Base-by-base conservation (phyloP, 2,329 filamentous ascomycete genomes). In the Colletotrichum sp. region DNA sequence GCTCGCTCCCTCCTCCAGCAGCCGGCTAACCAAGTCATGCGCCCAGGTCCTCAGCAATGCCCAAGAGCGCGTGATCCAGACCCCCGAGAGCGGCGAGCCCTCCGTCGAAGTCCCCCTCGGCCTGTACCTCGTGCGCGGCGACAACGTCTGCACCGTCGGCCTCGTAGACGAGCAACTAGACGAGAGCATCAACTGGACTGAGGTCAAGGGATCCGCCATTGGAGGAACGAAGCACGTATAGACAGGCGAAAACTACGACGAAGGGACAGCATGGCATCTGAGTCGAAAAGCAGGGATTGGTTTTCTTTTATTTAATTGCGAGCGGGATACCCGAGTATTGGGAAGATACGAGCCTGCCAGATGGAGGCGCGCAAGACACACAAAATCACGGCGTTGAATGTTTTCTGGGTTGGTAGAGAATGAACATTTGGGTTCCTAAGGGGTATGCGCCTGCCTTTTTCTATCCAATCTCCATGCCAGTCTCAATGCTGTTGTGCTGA, bases 101-200 rank as follows among this genome's bases (percentile, higher is more conserved):
- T 98, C 94, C 59, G 92, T 93, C 75, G 92, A 97, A 82, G 93
- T 97, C 21, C 92, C 94, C 6, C 92, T 98, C 77, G 97, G 97
- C 2, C 87, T 99, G 8, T 99, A 98, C 84, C 90, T 99, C 74
- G 95, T 99, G 73, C 92, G 97, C 76, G 97, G 97, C 69, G 97
- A 99, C 84, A 98, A 98, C 82, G 96, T 99, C 64, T 96, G 96
- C 77, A 90, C 98, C 18, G 95, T 97, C 74, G 97, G 97, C 3
- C 88, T 98, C 73, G 93, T 99, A 36, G 96, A 99, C 84, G 96
- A 98, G 85, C 91, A 94, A 80, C 88, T 99, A 75, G 97, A 99
- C 86, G 91, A 90, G 52, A 96, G 94, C 80, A 99, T 99, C 82
- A 93, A 98, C 86, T 99, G 97, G 97, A 90, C 90, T 24, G 93